Evolutionary conservation across 768 basidiomycete genomes (phyloP).

Genomic region (Boletus coccyginus): DNA sequence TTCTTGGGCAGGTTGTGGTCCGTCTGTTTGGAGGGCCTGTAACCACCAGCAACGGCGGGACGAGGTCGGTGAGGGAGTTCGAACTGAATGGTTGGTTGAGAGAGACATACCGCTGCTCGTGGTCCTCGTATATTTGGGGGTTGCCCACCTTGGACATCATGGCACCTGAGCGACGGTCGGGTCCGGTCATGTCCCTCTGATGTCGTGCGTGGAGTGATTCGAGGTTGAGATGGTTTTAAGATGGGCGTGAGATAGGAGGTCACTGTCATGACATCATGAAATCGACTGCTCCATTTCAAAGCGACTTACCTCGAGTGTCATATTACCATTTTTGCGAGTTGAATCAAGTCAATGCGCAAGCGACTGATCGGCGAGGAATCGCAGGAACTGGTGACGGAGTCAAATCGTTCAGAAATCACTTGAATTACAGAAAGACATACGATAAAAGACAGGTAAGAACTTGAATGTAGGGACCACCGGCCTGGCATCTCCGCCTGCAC

Average conservation of each 20-base stretch:
- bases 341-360: background rate
- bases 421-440: background rate
- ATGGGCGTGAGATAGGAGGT: background rate
- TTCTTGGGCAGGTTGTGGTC: conserved; percentile 24
- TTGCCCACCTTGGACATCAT: conserved; percentile 55
- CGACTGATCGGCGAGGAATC: background rate
- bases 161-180: no score
- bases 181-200: conserved; percentile 16
- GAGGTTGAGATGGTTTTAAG: background rate
- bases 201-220: background rate
- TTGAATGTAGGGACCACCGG: conserved; percentile 33
- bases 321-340: no score
- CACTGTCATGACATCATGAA: conserved; percentile 13
- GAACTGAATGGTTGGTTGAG: background rate
- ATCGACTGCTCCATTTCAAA: conserved; percentile 1
- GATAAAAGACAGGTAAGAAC: background rate
- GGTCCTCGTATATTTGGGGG: conserved; percentile 44
- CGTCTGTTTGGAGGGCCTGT: conserved; percentile 23
- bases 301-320: background rate
- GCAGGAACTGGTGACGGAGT: background rate
- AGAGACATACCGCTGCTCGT: conserved; percentile 44
- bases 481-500: conserved; percentile 21
- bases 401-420: background rate
- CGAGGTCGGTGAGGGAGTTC: background rate
- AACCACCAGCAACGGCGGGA: background rate